These are phyloP conservation scores for Monosporascus sp. DNA, from an alignment of 2,329 filamentous ascomycete species.

Conservation along the genomic window DNA sequence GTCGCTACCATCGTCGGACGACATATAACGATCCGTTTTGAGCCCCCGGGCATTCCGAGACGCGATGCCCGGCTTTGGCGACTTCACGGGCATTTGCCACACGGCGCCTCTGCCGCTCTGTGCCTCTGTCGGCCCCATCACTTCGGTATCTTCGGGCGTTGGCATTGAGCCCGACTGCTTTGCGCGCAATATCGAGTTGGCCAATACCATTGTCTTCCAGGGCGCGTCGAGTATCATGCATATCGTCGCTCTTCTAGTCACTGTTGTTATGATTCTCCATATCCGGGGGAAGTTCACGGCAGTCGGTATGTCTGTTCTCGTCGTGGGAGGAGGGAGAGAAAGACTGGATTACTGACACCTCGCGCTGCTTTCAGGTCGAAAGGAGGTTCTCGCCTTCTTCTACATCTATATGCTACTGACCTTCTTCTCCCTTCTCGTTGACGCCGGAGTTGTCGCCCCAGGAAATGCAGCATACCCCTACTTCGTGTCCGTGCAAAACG, in stretches of 20 bases:
- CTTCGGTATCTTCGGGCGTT: conserved; percentile 59
- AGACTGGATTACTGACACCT: conserved; percentile 7
- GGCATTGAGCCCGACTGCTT: conserved; percentile 90
- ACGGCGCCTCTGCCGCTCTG: conserved; percentile 85
- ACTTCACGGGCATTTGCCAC: conserved; percentile 82
- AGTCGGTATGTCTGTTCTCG: conserved; percentile 61
- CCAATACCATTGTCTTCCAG: conserved; percentile 98
- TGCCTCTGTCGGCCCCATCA: conserved; percentile 73
- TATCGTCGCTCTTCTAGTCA: conserved; percentile 87
- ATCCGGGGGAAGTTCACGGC: conserved; percentile 97
- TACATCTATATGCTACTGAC: conserved; percentile 93
- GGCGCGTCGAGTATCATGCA: conserved; percentile 88
- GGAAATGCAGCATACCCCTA: conserved; percentile 79
- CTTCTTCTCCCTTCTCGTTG: conserved; percentile 81
- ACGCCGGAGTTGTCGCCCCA: conserved; percentile 86
- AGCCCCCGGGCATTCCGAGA: conserved; percentile 1
- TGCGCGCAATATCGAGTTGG: conserved; percentile 89
- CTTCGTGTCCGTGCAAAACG: conserved; percentile 84
- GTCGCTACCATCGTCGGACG: background rate
- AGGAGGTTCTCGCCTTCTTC: conserved; percentile 83
- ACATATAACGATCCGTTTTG: background rate
- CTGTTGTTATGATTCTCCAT: conserved; percentile 94
- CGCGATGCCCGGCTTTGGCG: conserved; percentile 77
- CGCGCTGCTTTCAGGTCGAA: conserved; percentile 43
- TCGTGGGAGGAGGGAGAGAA: background rate